Conservation (phyloP, 495 filamentous ascomycete genomes). For the Penicillium egyptiacum region DNA sequence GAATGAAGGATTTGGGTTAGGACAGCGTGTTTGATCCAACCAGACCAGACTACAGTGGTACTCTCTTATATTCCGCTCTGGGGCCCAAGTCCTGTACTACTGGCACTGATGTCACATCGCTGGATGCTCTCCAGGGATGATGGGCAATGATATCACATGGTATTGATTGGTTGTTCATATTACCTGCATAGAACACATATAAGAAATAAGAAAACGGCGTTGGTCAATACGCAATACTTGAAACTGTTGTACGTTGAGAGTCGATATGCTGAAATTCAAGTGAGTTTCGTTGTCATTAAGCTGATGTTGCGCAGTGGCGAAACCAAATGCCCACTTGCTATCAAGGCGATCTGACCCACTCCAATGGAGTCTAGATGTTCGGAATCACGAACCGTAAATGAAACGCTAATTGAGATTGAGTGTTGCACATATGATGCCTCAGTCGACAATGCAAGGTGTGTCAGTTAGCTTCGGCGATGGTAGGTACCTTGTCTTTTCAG, state of each 20-base stretch:
- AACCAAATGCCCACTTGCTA: not conserved
- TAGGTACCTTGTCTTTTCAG: not conserved
- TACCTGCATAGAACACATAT: not conserved
- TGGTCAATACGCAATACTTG: not conserved
- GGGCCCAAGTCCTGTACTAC: not conserved
- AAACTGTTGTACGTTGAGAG: not conserved
- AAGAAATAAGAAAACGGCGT: not conserved
- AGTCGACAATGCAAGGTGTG: not conserved
- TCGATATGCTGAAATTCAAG: not conserved
- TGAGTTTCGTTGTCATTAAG: not conserved
- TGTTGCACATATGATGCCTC: not conserved
- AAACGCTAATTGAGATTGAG: not conserved
- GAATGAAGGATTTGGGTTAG: not conserved
- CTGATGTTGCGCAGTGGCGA: not conserved
- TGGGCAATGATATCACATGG: conserved; percentile 33
- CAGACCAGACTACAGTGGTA: not conserved
- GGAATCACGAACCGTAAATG: conserved; percentile 1
- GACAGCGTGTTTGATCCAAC: not conserved
- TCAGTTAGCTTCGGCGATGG: too few species aligned
- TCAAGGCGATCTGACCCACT: not conserved
- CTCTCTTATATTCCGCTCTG: conserved; percentile 9
- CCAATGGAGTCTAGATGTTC: not conserved
- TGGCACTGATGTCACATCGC: conserved; percentile 26
- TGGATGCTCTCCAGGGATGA: conserved; percentile 17
- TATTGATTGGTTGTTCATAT: conserved; percentile 9